Conservation (phyloP, 768 basidiomycete genomes). For the Macrocybe gigantea region DNA sequence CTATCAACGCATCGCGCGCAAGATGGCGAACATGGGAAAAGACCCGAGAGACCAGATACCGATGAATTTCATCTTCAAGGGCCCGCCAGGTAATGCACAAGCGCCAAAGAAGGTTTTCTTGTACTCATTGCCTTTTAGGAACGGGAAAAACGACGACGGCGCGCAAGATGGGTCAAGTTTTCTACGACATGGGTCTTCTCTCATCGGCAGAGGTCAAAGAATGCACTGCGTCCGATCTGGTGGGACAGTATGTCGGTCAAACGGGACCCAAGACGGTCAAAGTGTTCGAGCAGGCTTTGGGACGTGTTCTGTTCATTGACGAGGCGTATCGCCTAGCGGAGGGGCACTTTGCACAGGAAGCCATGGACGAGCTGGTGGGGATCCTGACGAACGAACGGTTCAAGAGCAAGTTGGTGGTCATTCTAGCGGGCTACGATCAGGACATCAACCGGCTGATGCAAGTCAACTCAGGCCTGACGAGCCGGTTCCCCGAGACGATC, state of each 20-base stretch:
- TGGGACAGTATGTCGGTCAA: constrained; percentile 66
- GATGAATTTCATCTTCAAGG: constrained; percentile 68
- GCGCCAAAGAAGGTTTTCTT: constrained; percentile 29
- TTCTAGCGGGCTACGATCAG: constrained; percentile 65
- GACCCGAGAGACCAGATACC: constrained; percentile 51
- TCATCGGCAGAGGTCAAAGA: constrained; percentile 46
- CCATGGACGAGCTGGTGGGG: constrained; percentile 65
- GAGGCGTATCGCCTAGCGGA: constrained; percentile 63
- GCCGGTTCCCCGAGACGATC: constrained; percentile 62
- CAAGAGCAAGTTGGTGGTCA: constrained; percentile 54
- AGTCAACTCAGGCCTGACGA: constrained; percentile 59
- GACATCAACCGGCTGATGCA: constrained; percentile 58
- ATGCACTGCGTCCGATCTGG: constrained; percentile 64
- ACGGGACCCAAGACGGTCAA: constrained; percentile 63
- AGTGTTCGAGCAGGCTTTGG: constrained; percentile 58
- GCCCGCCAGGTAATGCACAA: constrained; percentile 51
- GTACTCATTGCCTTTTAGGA: constrained; percentile 25
- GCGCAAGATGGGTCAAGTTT: constrained; percentile 57
- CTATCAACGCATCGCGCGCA: constrained; percentile 45
- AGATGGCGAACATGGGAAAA: constrained; percentile 31
- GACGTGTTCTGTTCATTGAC: constrained; percentile 65
- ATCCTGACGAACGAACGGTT: constrained; percentile 54
- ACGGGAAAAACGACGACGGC: constrained; percentile 63
- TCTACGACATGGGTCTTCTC: constrained; percentile 58
- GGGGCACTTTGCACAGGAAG: constrained; percentile 64